Evolutionary conservation across 805 yeast genomes (phyloP), one percentile per base, ranked within the genome.

Genomic region (Pichia nakasei): DNA sequence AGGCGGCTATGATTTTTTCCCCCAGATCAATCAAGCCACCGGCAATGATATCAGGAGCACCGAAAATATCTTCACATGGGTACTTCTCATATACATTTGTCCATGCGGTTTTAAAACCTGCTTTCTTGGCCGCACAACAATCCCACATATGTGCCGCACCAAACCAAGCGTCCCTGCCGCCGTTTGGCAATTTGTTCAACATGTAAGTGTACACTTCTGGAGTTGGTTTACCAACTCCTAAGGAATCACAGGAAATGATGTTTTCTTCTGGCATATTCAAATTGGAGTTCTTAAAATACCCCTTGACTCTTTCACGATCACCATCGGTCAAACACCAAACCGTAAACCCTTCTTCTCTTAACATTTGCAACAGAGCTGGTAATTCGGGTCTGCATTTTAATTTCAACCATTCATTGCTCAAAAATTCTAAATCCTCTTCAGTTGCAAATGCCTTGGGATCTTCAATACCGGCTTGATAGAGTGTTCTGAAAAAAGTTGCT

Each of bases 121-220:
- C 57, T 35, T 51, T 55, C 31, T 51, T 57, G 7, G 63, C 63
- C 13, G 63, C 63, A 48, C 54, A 49, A 22, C 55, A 51, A 42
- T 59, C 63, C 63, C 63, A 59, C 58, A 56, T 53, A 39, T 59
- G 63, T 9, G 62, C 58, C 31, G 63, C 63, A 12, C 57, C 61
- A 51, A 59, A 59, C 54, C 57, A 59, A 5, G 59, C 57, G 39
- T 58, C 61, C 17, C 50, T 48, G 12, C 57, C 59, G 19, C 44
- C 41, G 4, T 53, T 50, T 6, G 57, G 56, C 21, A 59, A 50
- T 38, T 48, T 53, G 13, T 47, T 41, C 9, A 55, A 43, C 48
- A 59, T 59, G 26, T 46, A 56, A 38, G 52, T 37, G 41, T 59
- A 59, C 20, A 58, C 63, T 12, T 44, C 47, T 8, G 55, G 53